Evolutionary conservation across 1,284 basidiomycete genomes (phyloP), one percentile per base, ranked within the genome.

Genomic region (Peniophora sp.): DNA sequence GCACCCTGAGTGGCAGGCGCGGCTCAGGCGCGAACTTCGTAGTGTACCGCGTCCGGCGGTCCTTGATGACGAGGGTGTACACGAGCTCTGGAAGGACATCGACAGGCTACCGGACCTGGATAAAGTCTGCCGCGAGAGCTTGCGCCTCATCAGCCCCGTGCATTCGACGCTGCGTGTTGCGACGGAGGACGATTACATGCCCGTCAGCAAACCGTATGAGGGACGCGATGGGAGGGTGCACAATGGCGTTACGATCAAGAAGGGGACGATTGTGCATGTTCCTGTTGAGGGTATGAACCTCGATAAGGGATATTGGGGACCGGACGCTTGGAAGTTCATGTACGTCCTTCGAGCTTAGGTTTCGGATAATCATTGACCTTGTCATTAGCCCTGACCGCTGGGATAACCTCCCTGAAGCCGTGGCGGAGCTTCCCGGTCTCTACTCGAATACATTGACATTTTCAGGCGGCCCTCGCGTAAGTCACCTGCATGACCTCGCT

Each of bases 121-220:
- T 59, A 90, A 91, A 51, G 81, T 95, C 23, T 69, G 79, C 19
- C 77, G 81, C 47, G 91, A 93, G 66, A 74, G 78, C 1, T 67
- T 93, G 47, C 79, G 90, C 17, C 66, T 92, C 34, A 77, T 87
- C 23, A 85, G 90, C 2, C 89, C 89, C 2, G 72, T 91, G n/a
- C 85, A 90, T 62, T 89, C 85, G 2, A 85, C 86, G 10, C 69
- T 91, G 44, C 77, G 89, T 14, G 81, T 86, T 3, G 85, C 89
- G 3, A 83, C 75, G 2, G 73, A 78, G 58, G 85, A 90, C 58
- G 87, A 91, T 58, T 74, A 80, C 50, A 73, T 92, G 16, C 90
- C 90, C 0, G 80, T 81, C 2, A 75, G 76, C 50, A 75, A 76
- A 49, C 83, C 87, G 2, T 73, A 90, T n/a, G 69, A 73, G 55